Evolutionary conservation across 1,139 yeast genomes (phyloP), one percentile per base, ranked within the genome.

Genomic region (Kodamaea sp.): DNA sequence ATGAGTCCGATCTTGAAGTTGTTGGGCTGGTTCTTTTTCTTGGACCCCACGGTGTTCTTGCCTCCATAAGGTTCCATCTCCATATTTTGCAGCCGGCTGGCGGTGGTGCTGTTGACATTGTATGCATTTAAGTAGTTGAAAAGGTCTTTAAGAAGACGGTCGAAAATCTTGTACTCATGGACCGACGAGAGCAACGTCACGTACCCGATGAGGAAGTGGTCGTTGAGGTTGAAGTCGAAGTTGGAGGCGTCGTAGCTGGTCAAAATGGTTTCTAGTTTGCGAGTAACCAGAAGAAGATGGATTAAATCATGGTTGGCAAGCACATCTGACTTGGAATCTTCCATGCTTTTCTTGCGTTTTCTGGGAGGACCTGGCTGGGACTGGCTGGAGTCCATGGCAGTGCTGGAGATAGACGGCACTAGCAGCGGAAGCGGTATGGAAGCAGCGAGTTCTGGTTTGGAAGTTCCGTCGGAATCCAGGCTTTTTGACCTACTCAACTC

Each of bases 161-260:
- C 53, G 31, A 58, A 57, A 15, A 48, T 43, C 4, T 51, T 46
- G 44, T 46, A 42, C 10, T 40, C 37, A 15, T 26, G 31, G 9
- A 50, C 42, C 19, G 50, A 42, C 29, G 53, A 30, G 15, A 49
- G 38, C 39, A 60, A 39, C 15, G 48, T 39, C 29, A 53, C 50
- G 46, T 59, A 66, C 0, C 73, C 73, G 23, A 65, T 54, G 18
- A 64, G 47, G 34, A 67, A 66, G 26, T 47, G 41, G 24, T 63
- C 69, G 36, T 56, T 55, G 13, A 47, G 15, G 55, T 41, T 35
- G 33, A 42, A 38, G 37, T 35, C 40, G 3, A 32, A 42, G 12
- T 35, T 40, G 28, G 50, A 41, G 8, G 39, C 24, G 28, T 55
- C 62, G 34, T 46, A 51, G 7, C 35, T 40, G 6, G 38, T 40